These are phyloP conservation scores for Lachnellula cervina DNA, from an alignment of 2,329 filamentous ascomycete species.

Conservation along the genomic window DNA sequence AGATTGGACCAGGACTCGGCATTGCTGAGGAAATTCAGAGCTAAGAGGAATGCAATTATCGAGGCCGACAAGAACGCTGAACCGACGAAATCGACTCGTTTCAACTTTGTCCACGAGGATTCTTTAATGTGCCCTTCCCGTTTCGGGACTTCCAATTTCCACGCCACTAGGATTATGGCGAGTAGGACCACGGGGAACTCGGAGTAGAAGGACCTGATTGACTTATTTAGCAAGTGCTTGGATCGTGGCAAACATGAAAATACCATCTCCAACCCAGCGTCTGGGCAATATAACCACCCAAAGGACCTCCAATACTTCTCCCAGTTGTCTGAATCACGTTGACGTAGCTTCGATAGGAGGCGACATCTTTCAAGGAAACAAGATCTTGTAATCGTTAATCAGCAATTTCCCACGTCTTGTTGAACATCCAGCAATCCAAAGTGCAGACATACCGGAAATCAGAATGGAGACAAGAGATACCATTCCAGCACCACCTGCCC, in stretches of 20 bases:
- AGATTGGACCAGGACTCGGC: conserved; percentile 33
- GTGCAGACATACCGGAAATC: conserved; percentile 40
- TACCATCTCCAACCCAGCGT: conserved; percentile 53
- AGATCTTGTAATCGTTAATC: conserved; percentile 35
- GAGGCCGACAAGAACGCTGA: conserved; percentile 41
- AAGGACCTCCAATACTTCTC: conserved; percentile 46
- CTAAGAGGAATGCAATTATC: conserved; percentile 40
- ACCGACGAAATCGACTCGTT: conserved; percentile 55
- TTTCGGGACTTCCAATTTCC: conserved; percentile 19
- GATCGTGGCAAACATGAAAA: background rate
- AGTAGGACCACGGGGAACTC: conserved; percentile 49
- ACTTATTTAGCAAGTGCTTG: background rate
- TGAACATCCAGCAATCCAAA: background rate
- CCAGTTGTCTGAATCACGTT: conserved; percentile 49
- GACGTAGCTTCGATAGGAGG: conserved; percentile 49
- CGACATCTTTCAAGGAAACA: conserved; percentile 48
- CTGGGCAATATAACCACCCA: conserved; percentile 49
- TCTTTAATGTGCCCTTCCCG: background rate
- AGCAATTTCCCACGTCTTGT: background rate
- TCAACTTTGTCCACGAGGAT: conserved; percentile 32
- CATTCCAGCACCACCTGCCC: conserved; percentile 48
- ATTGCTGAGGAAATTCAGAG: conserved; percentile 45
- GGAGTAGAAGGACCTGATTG: conserved; percentile 44
- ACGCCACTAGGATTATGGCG: conserved; percentile 43
- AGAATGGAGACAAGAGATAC: conserved; percentile 46